Evolutionary conservation across 805 yeast genomes (phyloP).

Genomic region (Saccharomycopsis vini): DNA sequence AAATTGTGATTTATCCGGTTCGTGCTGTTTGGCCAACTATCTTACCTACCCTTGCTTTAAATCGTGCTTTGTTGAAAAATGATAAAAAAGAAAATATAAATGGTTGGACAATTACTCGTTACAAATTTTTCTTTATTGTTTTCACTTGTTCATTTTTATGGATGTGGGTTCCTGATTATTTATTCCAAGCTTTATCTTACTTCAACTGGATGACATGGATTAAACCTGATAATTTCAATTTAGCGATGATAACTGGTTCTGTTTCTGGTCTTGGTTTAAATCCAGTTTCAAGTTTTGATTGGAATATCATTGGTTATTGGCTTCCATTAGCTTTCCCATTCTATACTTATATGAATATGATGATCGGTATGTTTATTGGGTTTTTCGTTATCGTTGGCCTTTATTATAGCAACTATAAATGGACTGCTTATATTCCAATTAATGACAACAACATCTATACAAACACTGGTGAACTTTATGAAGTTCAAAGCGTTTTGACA

Average conservation of each 20-base stretch:
- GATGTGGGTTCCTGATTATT: constrained; percentile 39
- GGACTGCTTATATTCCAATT: constrained; percentile 32
- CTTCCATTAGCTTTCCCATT: constrained; percentile 37
- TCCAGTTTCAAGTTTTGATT: constrained; percentile 46
- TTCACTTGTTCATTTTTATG: constrained; percentile 30
- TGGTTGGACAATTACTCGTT: constrained; percentile 30
- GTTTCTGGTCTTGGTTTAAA: constrained; percentile 41
- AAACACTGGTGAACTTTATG: constrained; percentile 40
- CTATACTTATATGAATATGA: constrained; percentile 27
- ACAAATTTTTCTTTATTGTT: constrained; percentile 28
- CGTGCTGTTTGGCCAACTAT: constrained; percentile 46
- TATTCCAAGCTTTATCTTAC: constrained; percentile 33
- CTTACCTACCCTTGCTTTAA: constrained; percentile 40
- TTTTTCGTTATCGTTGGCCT: constrained; percentile 29
- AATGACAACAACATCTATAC: constrained; percentile 44
- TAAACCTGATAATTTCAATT: constrained; percentile 38
- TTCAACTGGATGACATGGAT: constrained; percentile 57
- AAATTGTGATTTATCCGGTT: constrained; percentile 44
- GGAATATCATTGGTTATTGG: constrained; percentile 33
- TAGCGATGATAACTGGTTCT: constrained; percentile 42
- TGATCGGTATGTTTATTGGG: constrained; percentile 29
- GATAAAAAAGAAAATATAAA: constrained; percentile 28
- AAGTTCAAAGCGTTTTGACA: constrained; percentile 39
- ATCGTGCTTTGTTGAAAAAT: constrained; percentile 35
- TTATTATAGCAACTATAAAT: constrained; percentile 34